Evolutionary conservation across 2,329 filamentous ascomycete genomes (phyloP).

Genomic region (Emmonsia crescens): DNA sequence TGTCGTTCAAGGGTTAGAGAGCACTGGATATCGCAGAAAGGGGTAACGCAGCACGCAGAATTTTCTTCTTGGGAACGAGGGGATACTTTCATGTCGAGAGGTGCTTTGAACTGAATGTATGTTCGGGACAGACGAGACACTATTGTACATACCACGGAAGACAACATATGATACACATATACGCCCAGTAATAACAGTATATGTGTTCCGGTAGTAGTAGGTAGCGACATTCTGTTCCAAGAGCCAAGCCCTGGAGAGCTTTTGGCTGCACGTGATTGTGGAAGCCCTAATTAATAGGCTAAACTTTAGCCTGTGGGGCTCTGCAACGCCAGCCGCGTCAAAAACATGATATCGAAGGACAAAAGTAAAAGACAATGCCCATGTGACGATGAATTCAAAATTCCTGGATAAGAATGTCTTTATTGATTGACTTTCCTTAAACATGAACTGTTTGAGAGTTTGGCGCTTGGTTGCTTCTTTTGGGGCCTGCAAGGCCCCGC

Average conservation of each 20-base stretch:
- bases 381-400: neutral
- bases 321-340: no score
- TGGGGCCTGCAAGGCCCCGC: neutral
- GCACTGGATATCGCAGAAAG: neutral
- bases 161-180: no score
- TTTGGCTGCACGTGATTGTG: neutral
- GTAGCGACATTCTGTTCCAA: no score
- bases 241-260: no score
- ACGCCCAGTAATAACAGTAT: no score
- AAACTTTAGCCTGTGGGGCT: no score
- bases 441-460: neutral
- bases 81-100: neutral
- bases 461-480: neutral
- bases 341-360: neutral
- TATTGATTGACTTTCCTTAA: neutral
- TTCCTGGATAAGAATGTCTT: neutral
- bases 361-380: neutral
- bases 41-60: no score
- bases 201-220: no score
- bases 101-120: neutral
- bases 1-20: neutral
- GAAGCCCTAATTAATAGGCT: no score
- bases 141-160: no score
- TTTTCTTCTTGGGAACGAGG: neutral
- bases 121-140: neutral